phyloP scores from a whole-genome alignment of 2,329 filamentous ascomycete genomes.

The Pseudogymnoascus sp. region DNA sequence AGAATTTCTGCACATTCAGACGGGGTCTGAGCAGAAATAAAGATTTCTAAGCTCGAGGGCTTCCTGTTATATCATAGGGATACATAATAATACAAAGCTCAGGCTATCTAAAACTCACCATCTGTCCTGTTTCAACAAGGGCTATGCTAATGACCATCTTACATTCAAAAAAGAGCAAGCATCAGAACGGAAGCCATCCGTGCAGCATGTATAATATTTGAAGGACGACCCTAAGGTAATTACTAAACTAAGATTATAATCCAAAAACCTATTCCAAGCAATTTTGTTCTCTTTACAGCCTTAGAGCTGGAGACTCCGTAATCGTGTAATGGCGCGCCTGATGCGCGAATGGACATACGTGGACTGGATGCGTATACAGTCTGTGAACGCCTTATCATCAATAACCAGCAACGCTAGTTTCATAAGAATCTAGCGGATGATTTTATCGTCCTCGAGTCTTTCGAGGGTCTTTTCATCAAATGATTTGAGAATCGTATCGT shows the following conservation, averaged over 20 bases:
- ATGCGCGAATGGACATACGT: not conserved
- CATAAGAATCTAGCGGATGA: not conserved
- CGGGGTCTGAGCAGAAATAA: not conserved
- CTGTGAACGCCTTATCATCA: not conserved
- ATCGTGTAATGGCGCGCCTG: not conserved
- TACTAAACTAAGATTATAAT: not conserved
- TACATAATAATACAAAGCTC: constrained; percentile 4
- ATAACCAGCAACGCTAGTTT: not conserved
- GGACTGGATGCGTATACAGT: not conserved
- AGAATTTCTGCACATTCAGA: constrained; percentile 3
- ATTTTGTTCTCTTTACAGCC: not conserved
- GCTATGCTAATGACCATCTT: not conserved
- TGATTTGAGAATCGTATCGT: not conserved
- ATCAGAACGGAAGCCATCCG: not conserved
- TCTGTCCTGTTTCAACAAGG: not conserved
- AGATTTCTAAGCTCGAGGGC: constrained; percentile 5
- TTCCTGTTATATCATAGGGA: not conserved
- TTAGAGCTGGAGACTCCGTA: not conserved
- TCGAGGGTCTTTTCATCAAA: not conserved
- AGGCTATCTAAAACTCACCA: not conserved
- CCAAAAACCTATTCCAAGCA: not conserved
- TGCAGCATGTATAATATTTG: not conserved
- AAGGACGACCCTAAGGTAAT: not conserved
- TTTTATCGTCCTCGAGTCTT: not conserved
- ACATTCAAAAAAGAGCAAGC: not conserved